phyloP scores from a whole-genome alignment of 768 basidiomycete species.

The Boletus barrowsii region DNA sequence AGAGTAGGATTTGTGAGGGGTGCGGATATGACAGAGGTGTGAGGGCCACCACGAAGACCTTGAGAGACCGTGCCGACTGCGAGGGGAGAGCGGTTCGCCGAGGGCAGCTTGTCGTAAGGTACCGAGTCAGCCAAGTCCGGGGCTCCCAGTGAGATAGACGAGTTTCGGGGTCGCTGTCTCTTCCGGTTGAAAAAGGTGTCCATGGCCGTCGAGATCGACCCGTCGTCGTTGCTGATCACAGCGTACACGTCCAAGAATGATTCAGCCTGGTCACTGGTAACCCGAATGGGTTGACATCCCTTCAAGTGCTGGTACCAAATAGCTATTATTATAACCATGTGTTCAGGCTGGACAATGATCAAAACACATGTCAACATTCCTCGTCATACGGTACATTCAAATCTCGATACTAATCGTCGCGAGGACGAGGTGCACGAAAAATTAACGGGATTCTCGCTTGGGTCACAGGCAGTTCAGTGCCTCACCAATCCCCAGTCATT shows the following conservation, averaged over 20 bases:
- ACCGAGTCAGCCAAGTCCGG: slow-evolving; percentile 68
- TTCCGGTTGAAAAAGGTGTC: slow-evolving; percentile 65
- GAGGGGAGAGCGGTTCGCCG: slow-evolving; percentile 55
- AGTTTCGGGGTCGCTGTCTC: slow-evolving; percentile 55
- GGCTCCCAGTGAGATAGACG: slow-evolving; percentile 46
- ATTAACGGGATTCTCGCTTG: slow-evolving; percentile 23
- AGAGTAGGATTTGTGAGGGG: slow-evolving; percentile 82
- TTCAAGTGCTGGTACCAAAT: not conserved
- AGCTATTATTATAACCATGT: too few species aligned
- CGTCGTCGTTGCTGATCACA: slow-evolving; percentile 15
- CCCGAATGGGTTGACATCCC: slow-evolving; percentile 5
- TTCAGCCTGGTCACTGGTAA: slow-evolving; percentile 1
- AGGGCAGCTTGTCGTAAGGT: slow-evolving; percentile 65
- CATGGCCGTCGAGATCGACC: slow-evolving; percentile 39
- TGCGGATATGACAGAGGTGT: slow-evolving; percentile 57
- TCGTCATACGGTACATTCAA: not conserved
- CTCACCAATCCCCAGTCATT: slow-evolving; percentile 25
- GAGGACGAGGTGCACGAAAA: slow-evolving; percentile 29
- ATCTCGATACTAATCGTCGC: slow-evolving; percentile 12
- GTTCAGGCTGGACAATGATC: slow-evolving; percentile 2
- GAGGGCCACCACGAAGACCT: slow-evolving; percentile 42
- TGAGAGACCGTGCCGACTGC: slow-evolving; percentile 55
- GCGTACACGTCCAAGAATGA: slow-evolving; percentile 3
- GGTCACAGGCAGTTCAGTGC: slow-evolving; percentile 29
- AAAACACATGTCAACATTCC: slow-evolving; percentile 27